phyloP scores from a whole-genome alignment of 2,329 filamentous ascomycete genomes.

The Neofusicoccum kwambonambiense region DNA sequence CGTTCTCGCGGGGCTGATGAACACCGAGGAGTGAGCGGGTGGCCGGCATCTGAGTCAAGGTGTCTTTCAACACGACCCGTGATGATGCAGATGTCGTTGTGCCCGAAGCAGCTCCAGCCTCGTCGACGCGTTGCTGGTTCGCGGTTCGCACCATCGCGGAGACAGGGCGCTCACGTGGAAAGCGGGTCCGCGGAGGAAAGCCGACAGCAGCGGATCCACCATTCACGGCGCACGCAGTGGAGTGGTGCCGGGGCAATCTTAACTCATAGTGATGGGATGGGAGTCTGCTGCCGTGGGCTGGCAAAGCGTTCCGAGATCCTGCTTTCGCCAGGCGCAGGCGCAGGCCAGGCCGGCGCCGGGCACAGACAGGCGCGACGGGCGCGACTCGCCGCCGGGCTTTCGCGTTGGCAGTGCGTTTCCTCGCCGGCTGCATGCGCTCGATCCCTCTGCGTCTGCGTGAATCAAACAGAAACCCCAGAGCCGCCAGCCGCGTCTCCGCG shows the following conservation, averaged over 20 bases:
- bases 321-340: conserved; percentile 1
- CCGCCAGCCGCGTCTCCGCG: not conserved
- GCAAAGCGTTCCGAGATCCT: not conserved
- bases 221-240: not conserved
- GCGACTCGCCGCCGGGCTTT: not conserved
- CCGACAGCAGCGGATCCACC: not conserved
- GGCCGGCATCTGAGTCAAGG: not conserved
- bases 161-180: not conserved
- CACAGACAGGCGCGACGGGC: conserved; percentile 10
- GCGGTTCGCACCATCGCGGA: not conserved
- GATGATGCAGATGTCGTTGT: not conserved
- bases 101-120: not conserved
- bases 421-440: conserved; percentile 12
- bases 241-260: not conserved
- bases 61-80: not conserved
- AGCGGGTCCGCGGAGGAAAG: not conserved
- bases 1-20: not conserved
- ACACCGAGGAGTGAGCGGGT: not conserved
- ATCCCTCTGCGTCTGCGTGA: conserved; percentile 1
- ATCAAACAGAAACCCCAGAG: conserved; percentile 5
- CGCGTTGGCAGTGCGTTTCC: conserved; percentile 4
- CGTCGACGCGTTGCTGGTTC: not conserved
- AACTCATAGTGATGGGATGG: not conserved
- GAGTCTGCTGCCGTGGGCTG: not conserved
- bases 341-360: not conserved